phyloP scores from a whole-genome alignment of 768 basidiomycete species.

The Daedalea quercina region DNA sequence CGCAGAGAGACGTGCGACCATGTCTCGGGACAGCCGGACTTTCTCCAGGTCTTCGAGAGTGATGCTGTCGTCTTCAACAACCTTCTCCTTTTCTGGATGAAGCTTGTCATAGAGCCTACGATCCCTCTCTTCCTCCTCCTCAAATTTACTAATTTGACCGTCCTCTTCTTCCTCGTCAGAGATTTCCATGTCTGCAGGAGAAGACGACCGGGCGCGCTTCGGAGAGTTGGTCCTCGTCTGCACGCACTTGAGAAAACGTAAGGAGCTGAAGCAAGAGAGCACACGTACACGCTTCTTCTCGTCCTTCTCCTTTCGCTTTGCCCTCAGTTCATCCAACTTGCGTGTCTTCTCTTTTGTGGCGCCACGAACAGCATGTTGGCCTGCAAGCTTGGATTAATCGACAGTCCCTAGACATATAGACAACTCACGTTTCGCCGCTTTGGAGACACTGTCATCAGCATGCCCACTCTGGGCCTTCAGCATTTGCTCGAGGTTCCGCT shows the following conservation, averaged over 20 bases:
- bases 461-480: slow-evolving; percentile 53
- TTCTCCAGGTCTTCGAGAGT: slow-evolving; percentile 51
- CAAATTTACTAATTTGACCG: slow-evolving; percentile 66
- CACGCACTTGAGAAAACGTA: slow-evolving; percentile 9
- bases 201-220: slow-evolving; percentile 66
- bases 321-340: slow-evolving; percentile 81
- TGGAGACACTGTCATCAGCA: slow-evolving; percentile 54
- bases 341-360: slow-evolving; percentile 75
- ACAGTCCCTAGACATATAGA: no score
- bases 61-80: slow-evolving; percentile 38
- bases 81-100: slow-evolving; percentile 34
- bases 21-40: slow-evolving; percentile 60
- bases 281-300: slow-evolving; percentile 72
- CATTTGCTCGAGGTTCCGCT: slow-evolving; percentile 67
- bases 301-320: slow-evolving; percentile 80
- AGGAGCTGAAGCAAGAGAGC: slow-evolving; percentile 2
- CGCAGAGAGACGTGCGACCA: slow-evolving; percentile 63
- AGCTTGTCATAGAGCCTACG: slow-evolving; percentile 41
- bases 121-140: slow-evolving; percentile 68
- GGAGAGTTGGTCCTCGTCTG: slow-evolving; percentile 50
- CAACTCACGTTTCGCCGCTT: slow-evolving; percentile 76
- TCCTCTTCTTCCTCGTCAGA: slow-evolving; percentile 75
- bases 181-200: slow-evolving; percentile 82
- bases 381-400: no score
- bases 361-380: slow-evolving; percentile 67